Evolutionary conservation across 1,139 yeast species (phyloP).

Genomic region (Candida sp.): DNA sequence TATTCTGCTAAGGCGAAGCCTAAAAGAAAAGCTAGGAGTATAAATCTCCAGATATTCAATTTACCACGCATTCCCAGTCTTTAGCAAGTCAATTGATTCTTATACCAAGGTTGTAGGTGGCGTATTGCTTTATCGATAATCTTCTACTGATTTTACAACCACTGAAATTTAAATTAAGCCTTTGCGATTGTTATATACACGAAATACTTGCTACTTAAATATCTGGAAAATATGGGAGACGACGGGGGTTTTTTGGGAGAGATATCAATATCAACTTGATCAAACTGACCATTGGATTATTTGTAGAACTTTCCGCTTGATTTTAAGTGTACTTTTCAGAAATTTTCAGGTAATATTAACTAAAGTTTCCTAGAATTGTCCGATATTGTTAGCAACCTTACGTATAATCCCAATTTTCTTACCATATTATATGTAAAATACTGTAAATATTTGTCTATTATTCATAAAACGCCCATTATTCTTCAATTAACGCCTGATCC

Average conservation of each 20-base stretch:
- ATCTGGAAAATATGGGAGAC: background rate
- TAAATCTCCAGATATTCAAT: background rate
- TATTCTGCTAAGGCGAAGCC: constrained; percentile 12
- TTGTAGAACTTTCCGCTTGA: too few relatives aligned
- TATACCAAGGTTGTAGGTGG: constrained; percentile 15
- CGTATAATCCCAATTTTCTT: too few relatives aligned
- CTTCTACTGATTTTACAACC: background rate
- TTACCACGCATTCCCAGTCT: constrained; percentile 13
- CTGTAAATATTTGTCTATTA: too few relatives aligned
- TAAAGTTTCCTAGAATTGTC: too few relatives aligned
- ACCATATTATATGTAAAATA: too few relatives aligned
- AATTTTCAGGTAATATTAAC: too few relatives aligned
- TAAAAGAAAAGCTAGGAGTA: constrained; percentile 1
- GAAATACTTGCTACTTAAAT: background rate
- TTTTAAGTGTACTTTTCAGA: too few relatives aligned
- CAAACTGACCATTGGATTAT: too few relatives aligned
- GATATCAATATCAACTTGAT: too few relatives aligned
- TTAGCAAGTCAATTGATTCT: constrained; percentile 14
- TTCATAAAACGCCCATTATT: too few relatives aligned
- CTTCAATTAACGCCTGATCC: constrained; percentile 1
- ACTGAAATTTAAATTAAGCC: background rate
- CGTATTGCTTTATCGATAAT: background rate
- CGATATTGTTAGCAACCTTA: too few relatives aligned
- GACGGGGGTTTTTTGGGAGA: too few relatives aligned
- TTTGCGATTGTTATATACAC: background rate